These are phyloP conservation scores for Aspergillus versicolor DNA, from an alignment of 2,329 filamentous ascomycete species.

Conservation along the genomic window DNA sequence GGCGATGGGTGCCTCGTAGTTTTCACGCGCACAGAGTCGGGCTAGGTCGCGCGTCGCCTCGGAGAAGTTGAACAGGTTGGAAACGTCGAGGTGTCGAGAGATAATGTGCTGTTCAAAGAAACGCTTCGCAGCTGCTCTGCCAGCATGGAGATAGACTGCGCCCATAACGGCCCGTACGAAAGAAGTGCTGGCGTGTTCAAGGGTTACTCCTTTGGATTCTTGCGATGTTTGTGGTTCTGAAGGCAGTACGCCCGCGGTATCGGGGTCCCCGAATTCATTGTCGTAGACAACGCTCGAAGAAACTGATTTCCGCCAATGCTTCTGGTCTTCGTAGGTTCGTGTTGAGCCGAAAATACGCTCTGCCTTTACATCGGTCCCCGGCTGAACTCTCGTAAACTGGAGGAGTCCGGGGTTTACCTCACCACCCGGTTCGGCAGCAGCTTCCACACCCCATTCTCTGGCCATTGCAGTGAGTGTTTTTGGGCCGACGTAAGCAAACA, in stretches of 20 bases:
- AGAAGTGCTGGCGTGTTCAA: conserved; percentile 64
- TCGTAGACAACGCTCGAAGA: conserved; percentile 78
- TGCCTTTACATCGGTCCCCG: conserved; percentile 44
- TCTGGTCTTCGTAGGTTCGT: conserved; percentile 49
- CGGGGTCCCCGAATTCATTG: conserved; percentile 77
- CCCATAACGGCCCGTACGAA: conserved; percentile 85
- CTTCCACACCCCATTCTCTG: conserved; percentile 87
- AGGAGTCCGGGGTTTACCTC: conserved; percentile 91
- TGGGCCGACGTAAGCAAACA: conserved; percentile 78
- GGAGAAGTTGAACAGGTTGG: conserved; percentile 77
- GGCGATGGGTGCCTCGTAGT: conserved; percentile 83
- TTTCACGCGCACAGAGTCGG: conserved; percentile 80
- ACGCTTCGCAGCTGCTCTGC: conserved; percentile 71
- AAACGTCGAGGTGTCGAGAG: conserved; percentile 72
- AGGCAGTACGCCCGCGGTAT: conserved; percentile 30
- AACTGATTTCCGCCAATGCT: conserved; percentile 67
- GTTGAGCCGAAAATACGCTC: conserved; percentile 42
- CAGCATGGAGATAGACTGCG: conserved; percentile 80
- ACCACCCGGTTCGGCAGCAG: conserved; percentile 78
- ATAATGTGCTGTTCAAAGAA: conserved; percentile 86
- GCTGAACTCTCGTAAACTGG: conserved; percentile 64
- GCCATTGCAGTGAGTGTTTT: conserved; percentile 72
- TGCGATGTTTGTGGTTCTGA: conserved; percentile 19
- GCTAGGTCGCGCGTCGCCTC: conserved; percentile 81
- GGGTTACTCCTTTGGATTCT: conserved; percentile 30